A percentile compares a stretch with the other conserved stretches of the same genome.
Conservation (phyloP, 768 basidiomycete genomes). For the Panellus pusillus region DNA sequence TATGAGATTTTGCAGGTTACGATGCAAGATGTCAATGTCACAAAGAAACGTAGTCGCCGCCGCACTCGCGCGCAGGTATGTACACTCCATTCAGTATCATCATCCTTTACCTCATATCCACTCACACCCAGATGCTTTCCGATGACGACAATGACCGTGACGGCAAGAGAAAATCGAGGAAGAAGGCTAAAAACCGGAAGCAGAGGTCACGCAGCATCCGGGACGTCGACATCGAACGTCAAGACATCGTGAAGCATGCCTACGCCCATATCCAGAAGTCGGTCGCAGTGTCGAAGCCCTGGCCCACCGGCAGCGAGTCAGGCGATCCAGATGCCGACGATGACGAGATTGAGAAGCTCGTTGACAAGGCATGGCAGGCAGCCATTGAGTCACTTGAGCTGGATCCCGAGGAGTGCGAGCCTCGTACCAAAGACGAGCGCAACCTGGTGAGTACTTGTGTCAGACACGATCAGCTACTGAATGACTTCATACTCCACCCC, state of each 20-base stretch:
- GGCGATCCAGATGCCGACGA: not conserved
- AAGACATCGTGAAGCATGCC: not conserved
- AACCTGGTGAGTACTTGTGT: no score
- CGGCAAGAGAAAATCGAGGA: not conserved
- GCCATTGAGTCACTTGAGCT: not conserved
- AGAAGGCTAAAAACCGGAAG: not conserved
- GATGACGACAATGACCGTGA: not conserved
- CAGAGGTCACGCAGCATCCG: no score
- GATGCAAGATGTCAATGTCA: conserved; percentile 2
- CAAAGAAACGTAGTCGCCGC: not conserved
- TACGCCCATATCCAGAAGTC: not conserved
- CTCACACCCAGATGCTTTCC: not conserved
- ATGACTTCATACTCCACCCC: no score
- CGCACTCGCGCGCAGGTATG: no score
- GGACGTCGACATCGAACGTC: not conserved
- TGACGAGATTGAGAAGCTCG: not conserved
- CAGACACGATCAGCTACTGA: no score
- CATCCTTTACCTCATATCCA: no score
- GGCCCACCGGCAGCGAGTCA: not conserved
- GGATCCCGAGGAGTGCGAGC: not conserved
- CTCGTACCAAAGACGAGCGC: not conserved
- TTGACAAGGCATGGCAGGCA: not conserved
- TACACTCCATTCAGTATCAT: no score
- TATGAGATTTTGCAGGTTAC: not conserved
- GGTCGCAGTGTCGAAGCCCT: not conserved